Base-by-base conservation (phyloP, 768 basidiomycete species). In the Cystofilobasidium capitatum region DNA sequence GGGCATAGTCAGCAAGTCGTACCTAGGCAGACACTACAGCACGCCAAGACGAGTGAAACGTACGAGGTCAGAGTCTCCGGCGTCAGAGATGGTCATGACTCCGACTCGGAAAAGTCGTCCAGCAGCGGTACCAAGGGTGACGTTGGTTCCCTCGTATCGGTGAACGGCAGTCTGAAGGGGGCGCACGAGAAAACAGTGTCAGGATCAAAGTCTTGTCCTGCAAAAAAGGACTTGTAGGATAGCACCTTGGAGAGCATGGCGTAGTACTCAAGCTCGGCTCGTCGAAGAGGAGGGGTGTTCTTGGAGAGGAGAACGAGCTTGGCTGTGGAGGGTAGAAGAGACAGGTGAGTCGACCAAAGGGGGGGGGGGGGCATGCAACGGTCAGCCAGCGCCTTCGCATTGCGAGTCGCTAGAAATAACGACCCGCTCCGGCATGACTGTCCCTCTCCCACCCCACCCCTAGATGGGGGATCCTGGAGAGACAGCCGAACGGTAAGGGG, bases 91-190 rank as follows among this genome's bases (percentile, higher is more conserved):
- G 72, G 92, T 92, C 92, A 98, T 96, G 77, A 97, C 89, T 83
- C 94, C 93, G 70, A 98, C 94, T 73, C 93, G 91, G 89, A 97
- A 99, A 73, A 98, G 86, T 81, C 93, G 94, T 78, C 96, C 96
- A 69, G 96, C 93, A 79, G 96, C 96, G 60, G 96, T 99, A 67
- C 96, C 96, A 71, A 99, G 88, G 69, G 94, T 89, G 73, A 98
- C 91, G 78, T 99, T 99, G 71, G 92, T 92, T 71, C 96, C 96
- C 71, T 86, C 83, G 79, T 96, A 99, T 82, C 98, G 93, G 81
- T 98, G 96, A 65, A 98, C 94, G 66, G 89, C 86, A 65, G 96
- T 98, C 83, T 98, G 98, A 91, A 94, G 77, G 44, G 17, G 14
- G 44, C 24, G 44, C 44, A n/a, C 29, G 29, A 33, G 9, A 55